Percentiles rank a stretch among this genome's conserved stretches.
phyloP scores from a whole-genome alignment of 345 rosid species.

The Syzygium aromaticum region DNA sequence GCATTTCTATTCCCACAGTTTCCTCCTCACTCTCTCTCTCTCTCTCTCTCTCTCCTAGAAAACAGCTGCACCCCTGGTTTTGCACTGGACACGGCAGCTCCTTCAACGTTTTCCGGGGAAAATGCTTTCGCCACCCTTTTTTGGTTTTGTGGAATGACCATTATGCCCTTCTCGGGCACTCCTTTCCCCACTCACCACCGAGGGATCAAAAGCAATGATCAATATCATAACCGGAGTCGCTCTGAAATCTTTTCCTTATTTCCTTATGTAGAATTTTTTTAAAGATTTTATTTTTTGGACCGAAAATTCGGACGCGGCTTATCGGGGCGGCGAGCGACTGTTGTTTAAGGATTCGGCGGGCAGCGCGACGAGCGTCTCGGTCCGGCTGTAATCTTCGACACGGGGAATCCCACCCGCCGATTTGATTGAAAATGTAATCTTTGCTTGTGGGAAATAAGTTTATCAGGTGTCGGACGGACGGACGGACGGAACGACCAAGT shows the following conservation, averaged over 20 bases:
- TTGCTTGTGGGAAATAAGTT: not conserved
- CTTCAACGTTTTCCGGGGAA: not conserved
- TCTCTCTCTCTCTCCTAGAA: no score
- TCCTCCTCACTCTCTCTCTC: not conserved
- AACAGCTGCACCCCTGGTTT: constrained; percentile 32
- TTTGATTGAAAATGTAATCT: not conserved
- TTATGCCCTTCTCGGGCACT: not conserved
- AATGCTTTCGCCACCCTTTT: rapidly evolving
- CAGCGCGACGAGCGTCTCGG: not conserved
- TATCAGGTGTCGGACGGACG: rapidly evolving
- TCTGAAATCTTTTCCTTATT: no score
- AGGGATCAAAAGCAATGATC: no score
- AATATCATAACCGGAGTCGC: no score
- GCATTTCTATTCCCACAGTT: not conserved
- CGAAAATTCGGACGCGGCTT: not conserved
- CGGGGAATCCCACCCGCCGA: rapidly evolving
- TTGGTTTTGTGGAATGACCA: not conserved
- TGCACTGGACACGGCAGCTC: not conserved
- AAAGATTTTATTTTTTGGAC: no score
- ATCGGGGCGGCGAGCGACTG: rapidly evolving
- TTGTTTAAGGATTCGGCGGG: not conserved
- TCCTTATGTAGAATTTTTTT: no score
- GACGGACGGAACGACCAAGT: no score
- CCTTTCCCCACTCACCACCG: not conserved
- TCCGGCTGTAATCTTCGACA: not conserved